Evolutionary conservation across 192 early-diverging fungal species (phyloP).

Genomic region (Polychytrium aggregatum): DNA sequence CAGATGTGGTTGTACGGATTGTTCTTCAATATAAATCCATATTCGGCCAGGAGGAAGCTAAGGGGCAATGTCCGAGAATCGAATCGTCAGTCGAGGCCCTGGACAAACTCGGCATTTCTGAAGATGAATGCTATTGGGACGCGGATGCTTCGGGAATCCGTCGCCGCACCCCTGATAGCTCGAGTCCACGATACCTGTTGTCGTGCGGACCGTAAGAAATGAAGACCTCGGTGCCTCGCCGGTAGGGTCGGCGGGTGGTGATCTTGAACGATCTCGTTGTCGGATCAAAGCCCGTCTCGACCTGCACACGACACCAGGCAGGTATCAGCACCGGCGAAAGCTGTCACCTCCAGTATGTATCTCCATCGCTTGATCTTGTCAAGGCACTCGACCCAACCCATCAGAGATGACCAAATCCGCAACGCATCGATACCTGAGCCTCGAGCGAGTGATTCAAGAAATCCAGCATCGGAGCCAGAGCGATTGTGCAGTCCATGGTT

Average conservation of each 20-base stretch:
- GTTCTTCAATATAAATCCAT: constrained; percentile 16
- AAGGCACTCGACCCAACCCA: too few relatives aligned
- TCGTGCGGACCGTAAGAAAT: constrained; percentile 27
- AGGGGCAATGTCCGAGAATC: not conserved
- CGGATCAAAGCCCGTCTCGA: constrained; percentile 7
- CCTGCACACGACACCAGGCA: too few relatives aligned
- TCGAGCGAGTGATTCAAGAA: constrained; percentile 17
- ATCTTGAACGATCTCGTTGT: constrained; percentile 10
- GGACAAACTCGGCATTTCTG: too few relatives aligned
- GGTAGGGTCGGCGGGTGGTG: not conserved
- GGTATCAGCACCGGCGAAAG: too few relatives aligned
- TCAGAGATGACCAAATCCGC: too few relatives aligned
- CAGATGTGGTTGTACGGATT: constrained; percentile 13
- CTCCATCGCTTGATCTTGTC: too few relatives aligned
- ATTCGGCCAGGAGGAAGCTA: constrained; percentile 20
- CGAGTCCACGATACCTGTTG: constrained; percentile 7
- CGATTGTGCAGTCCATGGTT: constrained; percentile 5
- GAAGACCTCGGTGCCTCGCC: constrained; percentile 14
- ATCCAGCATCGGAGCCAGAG: constrained; percentile 25
- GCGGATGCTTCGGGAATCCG: too few relatives aligned
- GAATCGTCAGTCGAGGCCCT: not conserved
- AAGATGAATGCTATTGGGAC: too few relatives aligned
- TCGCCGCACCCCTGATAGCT: too few relatives aligned
- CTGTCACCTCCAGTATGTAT: too few relatives aligned
- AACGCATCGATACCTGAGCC: too few relatives aligned